Evolutionary conservation across 495 filamentous ascomycete genomes (phyloP), one percentile per base, ranked within the genome.

Genomic region (Aspergillus avenaceus): DNA sequence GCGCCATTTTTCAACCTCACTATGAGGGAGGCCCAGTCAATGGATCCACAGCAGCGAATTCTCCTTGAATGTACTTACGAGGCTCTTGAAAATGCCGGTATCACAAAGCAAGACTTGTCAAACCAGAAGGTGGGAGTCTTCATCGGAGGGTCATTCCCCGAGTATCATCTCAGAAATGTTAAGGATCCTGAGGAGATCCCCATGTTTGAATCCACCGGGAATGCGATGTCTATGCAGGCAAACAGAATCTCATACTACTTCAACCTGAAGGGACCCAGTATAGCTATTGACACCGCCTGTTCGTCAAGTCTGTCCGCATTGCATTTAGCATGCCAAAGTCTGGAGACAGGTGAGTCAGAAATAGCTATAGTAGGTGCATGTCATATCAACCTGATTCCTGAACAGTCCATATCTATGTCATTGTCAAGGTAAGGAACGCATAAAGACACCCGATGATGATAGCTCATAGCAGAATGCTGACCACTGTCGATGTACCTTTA

Each of bases 51-150:
- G 27, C 70, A 73, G 36, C 55, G 72, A 8, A 54, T 79, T 8
- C 59, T 79, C 14, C 67, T 85, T 1, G 82, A 84, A 56, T 62
- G 69, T n/a, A 69, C 74, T 11, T 85, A 81, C 31, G 79, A 84
- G 52, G 76, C 71, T 0, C 60, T 84, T 12, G 81, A 85, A 26
- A 47, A 47, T 37, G 53, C 53, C 6, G 53, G 53, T 1, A 74
- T 68, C 9, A 56, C 63, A 5, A 47, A 47, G 2, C 14, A 24
- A n/a, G 8, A 28, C 0, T 25, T 47, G 13, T 19, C 28, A 6
- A 19, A 16, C 6, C 45, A 31, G 9, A 11, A 16, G 5, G 31
- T 47, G 11, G 45, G 45, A 0, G 29, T 47, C 4, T 47, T 47
- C n/a, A 31, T 34, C 5, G 45, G 45, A 9, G 29, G 28, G 11